phyloP scores from a whole-genome alignment of 306 rosid species.

The Geum urbanum region DNA sequence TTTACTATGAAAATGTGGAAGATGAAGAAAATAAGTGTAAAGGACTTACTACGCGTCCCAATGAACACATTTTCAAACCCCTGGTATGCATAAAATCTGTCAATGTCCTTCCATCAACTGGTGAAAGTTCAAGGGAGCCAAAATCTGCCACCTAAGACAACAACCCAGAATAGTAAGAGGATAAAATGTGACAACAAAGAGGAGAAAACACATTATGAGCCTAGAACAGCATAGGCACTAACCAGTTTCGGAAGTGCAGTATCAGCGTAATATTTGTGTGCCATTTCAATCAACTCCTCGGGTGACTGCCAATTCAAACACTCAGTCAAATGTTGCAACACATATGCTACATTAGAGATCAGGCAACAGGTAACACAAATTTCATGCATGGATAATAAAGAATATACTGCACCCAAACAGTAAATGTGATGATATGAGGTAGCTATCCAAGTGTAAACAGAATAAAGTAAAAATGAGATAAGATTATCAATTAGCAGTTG shows the following conservation, averaged over 20 bases:
- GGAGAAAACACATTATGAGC: background rate
- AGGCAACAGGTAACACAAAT: background rate
- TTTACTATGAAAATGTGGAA: background rate
- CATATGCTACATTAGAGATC: constrained; percentile 11
- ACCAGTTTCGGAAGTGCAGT: constrained; percentile 98
- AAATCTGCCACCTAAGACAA: constrained; percentile 87
- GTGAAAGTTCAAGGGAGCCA: constrained; percentile 98
- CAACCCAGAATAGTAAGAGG: constrained; percentile 29
- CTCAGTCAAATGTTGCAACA: constrained; percentile 19
- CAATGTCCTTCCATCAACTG: constrained; percentile 96
- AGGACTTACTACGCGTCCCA: constrained; percentile 78
- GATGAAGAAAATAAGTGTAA: background rate
- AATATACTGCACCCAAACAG: background rate
- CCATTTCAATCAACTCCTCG: constrained; percentile 88
- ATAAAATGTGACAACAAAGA: constrained; percentile 7
- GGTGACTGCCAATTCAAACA: constrained; percentile 62
- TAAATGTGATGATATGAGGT: constrained; percentile 8
- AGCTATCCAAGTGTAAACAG: background rate
- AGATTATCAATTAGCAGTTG: constrained; percentile 14
- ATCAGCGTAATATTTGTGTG: constrained; percentile 77
- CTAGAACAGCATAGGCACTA: constrained; percentile 27
- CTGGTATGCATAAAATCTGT: constrained; percentile 99
- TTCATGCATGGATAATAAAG: background rate
- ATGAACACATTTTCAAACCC: constrained; percentile 87
- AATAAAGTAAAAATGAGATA: constrained; percentile 12